These are phyloP conservation scores for Glycyrrhiza uralensis DNA, from an alignment of 306 rosid species.

Conservation along the genomic window DNA sequence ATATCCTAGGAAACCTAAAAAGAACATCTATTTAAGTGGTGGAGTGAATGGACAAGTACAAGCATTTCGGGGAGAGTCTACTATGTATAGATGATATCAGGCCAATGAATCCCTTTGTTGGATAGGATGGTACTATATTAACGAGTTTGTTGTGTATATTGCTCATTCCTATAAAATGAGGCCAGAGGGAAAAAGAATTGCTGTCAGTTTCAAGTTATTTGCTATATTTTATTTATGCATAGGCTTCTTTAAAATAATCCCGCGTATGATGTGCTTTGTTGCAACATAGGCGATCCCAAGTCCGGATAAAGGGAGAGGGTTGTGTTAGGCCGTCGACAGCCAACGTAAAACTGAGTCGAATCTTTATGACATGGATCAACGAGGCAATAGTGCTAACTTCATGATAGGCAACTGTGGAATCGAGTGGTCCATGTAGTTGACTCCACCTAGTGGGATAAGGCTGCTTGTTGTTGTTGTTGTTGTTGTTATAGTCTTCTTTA, in stretches of 20 bases:
- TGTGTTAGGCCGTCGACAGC: too few relatives aligned
- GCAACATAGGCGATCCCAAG: too few relatives aligned
- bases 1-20: background rate
- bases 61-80: background rate
- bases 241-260: conserved; percentile 8
- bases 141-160: conserved; percentile 5
- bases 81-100: background rate
- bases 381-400: too few relatives aligned
- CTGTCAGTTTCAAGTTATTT: background rate
- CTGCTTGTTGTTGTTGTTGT: too few relatives aligned
- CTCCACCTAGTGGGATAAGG: too few relatives aligned
- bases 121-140: background rate
- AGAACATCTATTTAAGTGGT: background rate
- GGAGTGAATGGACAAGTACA: background rate
- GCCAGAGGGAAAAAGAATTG: background rate
- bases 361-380: too few relatives aligned
- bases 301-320: too few relatives aligned
- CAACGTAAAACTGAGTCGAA: too few relatives aligned
- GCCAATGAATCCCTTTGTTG: background rate
- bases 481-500: background rate
- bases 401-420: too few relatives aligned
- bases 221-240: background rate
- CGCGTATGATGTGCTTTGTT: too few relatives aligned
- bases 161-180: background rate
- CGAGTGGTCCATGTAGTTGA: too few relatives aligned